phyloP scores from a whole-genome alignment of 805 yeast species.

The Cyberlindnera samutprakarnensis region DNA sequence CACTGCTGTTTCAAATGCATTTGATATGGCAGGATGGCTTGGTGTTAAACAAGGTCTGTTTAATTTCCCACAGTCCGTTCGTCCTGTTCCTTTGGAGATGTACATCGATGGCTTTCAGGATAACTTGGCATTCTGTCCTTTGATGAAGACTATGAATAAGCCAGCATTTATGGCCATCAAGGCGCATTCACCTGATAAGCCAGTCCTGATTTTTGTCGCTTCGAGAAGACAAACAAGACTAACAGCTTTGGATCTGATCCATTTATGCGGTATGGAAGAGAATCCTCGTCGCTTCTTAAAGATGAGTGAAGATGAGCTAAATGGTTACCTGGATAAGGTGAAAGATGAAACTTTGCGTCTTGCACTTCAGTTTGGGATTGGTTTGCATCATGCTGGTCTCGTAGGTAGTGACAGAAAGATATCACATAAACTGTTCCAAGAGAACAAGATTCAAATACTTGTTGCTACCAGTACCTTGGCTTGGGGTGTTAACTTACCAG shows the following conservation, averaged over 20 bases:
- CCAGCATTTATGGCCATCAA: constrained; percentile 71
- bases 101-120: constrained; percentile 83
- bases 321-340: constrained; percentile 56
- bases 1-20: constrained; percentile 86
- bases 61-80: constrained; percentile 87
- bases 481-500: constrained; percentile 98
- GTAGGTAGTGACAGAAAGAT: constrained; percentile 81
- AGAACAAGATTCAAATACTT: constrained; percentile 80
- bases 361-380: constrained; percentile 75
- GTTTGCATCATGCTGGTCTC: constrained; percentile 97
- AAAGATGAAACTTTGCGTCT: constrained; percentile 77
- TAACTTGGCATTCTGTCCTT: constrained; percentile 66
- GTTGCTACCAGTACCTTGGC: constrained; percentile 97
- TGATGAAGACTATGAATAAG: constrained; percentile 64
- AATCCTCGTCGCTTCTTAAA: constrained; percentile 56
- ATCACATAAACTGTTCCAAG: constrained; percentile 76
- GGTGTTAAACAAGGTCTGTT: constrained; percentile 93
- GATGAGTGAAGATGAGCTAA: constrained; percentile 40
- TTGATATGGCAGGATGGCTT: constrained; percentile 91
- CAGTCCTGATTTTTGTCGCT: constrained; percentile 96
- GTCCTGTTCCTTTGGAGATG: constrained; percentile 93
- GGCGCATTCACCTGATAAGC: constrained; percentile 63
- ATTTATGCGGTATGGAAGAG: constrained; percentile 56
- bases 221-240: constrained; percentile 91
- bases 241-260: constrained; percentile 67